A percentile compares a stretch with the other conserved stretches of the same genome.
These are phyloP conservation scores for Mycena citricolor DNA, from an alignment of 1,284 basidiomycete genomes.

Conservation along the genomic window DNA sequence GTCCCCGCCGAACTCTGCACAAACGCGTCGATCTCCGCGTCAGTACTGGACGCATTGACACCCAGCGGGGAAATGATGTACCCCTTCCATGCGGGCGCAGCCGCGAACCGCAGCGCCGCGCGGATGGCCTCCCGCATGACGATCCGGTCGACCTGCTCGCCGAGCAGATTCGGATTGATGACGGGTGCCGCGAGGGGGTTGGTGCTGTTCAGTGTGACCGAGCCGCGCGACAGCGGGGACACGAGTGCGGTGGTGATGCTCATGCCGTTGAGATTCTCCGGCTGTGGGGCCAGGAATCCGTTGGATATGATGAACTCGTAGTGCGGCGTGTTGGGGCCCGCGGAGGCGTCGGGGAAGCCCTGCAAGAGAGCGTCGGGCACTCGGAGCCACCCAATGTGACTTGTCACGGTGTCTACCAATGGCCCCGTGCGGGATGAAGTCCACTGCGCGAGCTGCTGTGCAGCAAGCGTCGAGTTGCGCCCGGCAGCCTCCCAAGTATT, in stretches of 20 bases:
- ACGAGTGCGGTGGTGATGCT: constrained; percentile 1
- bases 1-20: constrained; percentile 23
- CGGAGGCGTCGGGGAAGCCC: constrained; percentile 17
- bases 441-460: constrained; percentile 8
- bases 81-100: constrained; percentile 21
- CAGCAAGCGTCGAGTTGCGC: constrained; percentile 23
- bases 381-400: constrained; percentile 18
- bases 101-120: constrained; percentile 20
- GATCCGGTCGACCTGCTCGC: constrained; percentile 22
- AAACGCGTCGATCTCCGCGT: constrained; percentile 29
- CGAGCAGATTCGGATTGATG: constrained; percentile 27
- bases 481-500: constrained; percentile 24
- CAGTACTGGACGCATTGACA: constrained; percentile 21
- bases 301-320: constrained; percentile 22
- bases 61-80: constrained; percentile 20
- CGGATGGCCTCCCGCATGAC: constrained; percentile 26
- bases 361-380: constrained; percentile 10
- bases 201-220: constrained; percentile 24
- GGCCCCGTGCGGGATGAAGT: constrained; percentile 13
- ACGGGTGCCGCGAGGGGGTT: constrained; percentile 27
- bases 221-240: constrained; percentile 23
- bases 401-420: constrained; percentile 10
- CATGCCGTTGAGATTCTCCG: constrained; percentile 5
- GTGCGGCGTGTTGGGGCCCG: constrained; percentile 21
- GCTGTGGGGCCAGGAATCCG: not conserved